Percentiles rank a stretch among this genome's conserved stretches.
Conservation (phyloP, 768 basidiomycete genomes). For the Lactarius trivialis region DNA sequence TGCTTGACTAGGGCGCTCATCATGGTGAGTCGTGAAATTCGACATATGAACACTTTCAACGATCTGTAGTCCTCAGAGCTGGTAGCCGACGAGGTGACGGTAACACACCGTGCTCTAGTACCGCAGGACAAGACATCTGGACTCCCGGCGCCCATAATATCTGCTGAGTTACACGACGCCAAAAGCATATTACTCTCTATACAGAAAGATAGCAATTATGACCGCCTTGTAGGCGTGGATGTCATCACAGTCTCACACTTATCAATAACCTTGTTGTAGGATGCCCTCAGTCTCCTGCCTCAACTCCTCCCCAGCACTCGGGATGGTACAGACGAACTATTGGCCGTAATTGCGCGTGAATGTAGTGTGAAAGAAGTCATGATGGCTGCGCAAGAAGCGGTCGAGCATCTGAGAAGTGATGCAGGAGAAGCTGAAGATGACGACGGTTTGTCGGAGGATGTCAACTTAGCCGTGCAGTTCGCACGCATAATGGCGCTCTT, state of each 20-base stretch:
- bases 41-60: background rate
- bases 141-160: slow-evolving; percentile 21
- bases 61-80: background rate
- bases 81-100: background rate
- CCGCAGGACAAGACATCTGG: slow-evolving; percentile 22
- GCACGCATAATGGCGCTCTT: slow-evolving; percentile 26
- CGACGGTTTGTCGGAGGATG: background rate
- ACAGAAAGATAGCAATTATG: slow-evolving; percentile 12
- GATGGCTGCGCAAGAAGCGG: slow-evolving; percentile 36
- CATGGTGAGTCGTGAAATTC: slow-evolving; percentile 6
- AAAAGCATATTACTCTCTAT: slow-evolving; percentile 15
- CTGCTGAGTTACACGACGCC: slow-evolving; percentile 21
- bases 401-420: slow-evolving; percentile 30
- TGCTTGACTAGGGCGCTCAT: background rate
- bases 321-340: slow-evolving; percentile 30
- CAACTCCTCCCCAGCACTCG: slow-evolving; percentile 30
- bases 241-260: background rate
- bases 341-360: slow-evolving; percentile 29
- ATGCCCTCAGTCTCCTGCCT: slow-evolving; percentile 36
- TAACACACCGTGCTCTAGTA: background rate
- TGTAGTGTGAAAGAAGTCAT: slow-evolving; percentile 38
- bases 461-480: slow-evolving; percentile 21
- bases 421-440: slow-evolving; percentile 24
- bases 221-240: slow-evolving; percentile 20
- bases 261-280: slow-evolving; percentile 27